phyloP scores from a whole-genome alignment of 2,329 filamentous ascomycete genomes.

The Scytalidium lignicola region DNA sequence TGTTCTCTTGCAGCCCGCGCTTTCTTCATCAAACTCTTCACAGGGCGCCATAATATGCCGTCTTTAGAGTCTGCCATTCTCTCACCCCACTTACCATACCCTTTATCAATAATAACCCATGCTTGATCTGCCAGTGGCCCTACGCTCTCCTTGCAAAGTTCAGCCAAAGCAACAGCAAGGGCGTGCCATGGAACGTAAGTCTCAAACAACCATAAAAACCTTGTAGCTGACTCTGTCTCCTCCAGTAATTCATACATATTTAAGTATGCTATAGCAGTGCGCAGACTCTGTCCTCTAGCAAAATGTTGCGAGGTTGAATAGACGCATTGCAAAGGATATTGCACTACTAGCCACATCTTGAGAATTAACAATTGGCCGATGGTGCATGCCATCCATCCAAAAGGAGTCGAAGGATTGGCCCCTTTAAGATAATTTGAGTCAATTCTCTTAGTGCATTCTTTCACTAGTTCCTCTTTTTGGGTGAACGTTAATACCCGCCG shows the following conservation, averaged over 20 bases:
- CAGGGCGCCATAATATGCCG: conserved; percentile 49
- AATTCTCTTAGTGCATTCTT: no score
- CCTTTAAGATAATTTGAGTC: no score
- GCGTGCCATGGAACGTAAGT: conserved; percentile 52
- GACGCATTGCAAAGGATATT: conserved; percentile 31
- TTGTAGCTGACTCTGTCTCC: conserved; percentile 20
- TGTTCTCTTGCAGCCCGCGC: conserved; percentile 33
- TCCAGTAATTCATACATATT: conserved; percentile 1
- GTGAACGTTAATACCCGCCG: no score
- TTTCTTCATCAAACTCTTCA: conserved; percentile 47
- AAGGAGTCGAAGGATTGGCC: no score
- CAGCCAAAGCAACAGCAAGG: conserved; percentile 46
- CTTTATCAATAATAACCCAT: conserved; percentile 43
- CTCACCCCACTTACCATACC: conserved; percentile 38
- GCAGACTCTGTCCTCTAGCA: conserved; percentile 22
- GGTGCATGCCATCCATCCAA: no score
- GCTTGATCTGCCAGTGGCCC: conserved; percentile 42
- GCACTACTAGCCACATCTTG: conserved; percentile 41
- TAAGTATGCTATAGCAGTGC: conserved; percentile 39
- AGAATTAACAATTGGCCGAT: no score
- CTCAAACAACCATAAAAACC: conserved; percentile 43
- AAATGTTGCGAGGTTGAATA: neutral
- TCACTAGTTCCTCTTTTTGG: no score
- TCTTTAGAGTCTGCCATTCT: conserved; percentile 44
- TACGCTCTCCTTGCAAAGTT: conserved; percentile 43